A percentile compares a stretch with the other conserved stretches of the same genome.
Evolutionary conservation across 2,329 filamentous ascomycete species (phyloP).

Genomic region (Aspergillus sp.): DNA sequence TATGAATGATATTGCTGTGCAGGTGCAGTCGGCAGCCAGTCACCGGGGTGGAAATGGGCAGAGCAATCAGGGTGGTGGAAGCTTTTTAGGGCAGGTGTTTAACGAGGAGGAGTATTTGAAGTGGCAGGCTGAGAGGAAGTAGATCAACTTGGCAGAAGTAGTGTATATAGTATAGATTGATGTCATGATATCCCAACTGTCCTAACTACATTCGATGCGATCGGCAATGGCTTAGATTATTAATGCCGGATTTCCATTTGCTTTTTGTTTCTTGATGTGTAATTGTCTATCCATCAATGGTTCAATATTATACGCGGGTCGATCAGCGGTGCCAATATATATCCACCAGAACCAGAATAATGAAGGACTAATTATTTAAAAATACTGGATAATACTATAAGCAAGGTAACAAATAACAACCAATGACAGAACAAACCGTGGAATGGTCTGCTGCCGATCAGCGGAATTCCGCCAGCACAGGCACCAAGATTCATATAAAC

Average conservation of each 20-base stretch:
- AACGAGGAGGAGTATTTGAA: neutral
- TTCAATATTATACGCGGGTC: no score
- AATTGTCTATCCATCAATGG: no score
- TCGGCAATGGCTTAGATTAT: neutral
- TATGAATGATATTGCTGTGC: neutral
- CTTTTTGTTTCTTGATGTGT: no score
- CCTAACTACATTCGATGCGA: neutral
- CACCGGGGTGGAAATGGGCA: no score
- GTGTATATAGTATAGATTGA: neutral
- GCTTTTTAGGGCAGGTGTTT: neutral
- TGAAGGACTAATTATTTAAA: no score
- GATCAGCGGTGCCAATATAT: no score
- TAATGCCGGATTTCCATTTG: no score
- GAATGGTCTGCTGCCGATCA: neutral
- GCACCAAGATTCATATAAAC: neutral
- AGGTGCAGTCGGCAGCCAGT: neutral
- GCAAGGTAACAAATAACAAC: no score
- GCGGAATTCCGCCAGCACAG: neutral
- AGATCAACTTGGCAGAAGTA: neutral
- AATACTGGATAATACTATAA: no score
- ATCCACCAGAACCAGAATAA: no score
- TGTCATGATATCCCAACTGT: neutral
- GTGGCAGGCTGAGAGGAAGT: neutral
- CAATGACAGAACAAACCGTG: neutral
- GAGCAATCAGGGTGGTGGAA: neutral